Base-by-base conservation (phyloP, 2,329 filamentous ascomycete genomes). In the Ceratocystis cacaofunesta region DNA sequence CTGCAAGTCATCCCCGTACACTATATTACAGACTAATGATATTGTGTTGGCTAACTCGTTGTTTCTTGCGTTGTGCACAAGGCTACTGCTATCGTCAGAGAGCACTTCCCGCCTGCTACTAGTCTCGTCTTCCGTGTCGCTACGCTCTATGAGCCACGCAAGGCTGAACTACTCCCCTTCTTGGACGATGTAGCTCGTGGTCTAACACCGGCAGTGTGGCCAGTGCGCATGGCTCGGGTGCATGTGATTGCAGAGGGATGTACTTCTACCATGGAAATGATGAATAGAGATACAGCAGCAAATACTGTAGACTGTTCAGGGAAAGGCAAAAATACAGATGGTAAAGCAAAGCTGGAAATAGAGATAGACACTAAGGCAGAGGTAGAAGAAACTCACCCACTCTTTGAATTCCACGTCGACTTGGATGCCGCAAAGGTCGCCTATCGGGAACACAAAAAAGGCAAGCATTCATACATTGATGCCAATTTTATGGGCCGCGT, bases 101-200 rank as follows among this genome's bases (percentile, higher is more conserved):
- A 19, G 15, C 62, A 67, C n/a, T 66, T 68, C 48, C 64, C 69
- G 1, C 69, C 52, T 8, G 19, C 44, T 32, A 41, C 50, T 1
- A 68, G 69, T 1, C 69, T 73, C 6, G 75, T 76, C 65, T 83
- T 82, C 69, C 76, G 79, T 2, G 76, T 79, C 65, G 78, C 82
- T 67, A 79, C 78, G 0, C 74, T 83, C 8, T 71, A 71, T 15
- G 80, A 83, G 67, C 80, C 80, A 0, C 71, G 73, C 0, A 84
- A 83, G 71, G 70, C 72, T n/a, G 72, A 75, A 17, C 75, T 82
- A 74, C 68, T 78, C 4, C 65, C 64, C 0, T 83, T 76, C 64
- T 73, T 83, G 0, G 76, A 79, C 4, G 71, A 58, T 58, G 64
- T 77, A 81, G 61, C 52, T 6, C 58, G 68, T 65, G 1, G 69